Conservation (phyloP, 805 yeast species). For the Ogataea nitratoaversa region DNA sequence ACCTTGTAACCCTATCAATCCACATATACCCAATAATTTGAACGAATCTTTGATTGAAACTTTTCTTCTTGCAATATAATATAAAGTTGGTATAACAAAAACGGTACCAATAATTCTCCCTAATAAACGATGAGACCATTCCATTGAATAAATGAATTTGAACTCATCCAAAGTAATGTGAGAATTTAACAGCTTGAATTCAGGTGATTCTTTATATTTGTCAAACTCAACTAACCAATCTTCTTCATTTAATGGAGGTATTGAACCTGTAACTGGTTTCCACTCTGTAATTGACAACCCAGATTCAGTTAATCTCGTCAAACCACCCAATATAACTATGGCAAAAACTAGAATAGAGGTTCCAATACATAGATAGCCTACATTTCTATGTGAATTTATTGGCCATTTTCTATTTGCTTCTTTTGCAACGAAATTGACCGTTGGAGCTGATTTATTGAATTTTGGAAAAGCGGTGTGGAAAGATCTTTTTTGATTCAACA, state of each 20-base stretch:
- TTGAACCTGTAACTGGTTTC: constrained; percentile 94
- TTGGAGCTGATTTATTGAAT: constrained; percentile 1
- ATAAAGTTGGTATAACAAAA: constrained; percentile 79
- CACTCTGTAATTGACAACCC: constrained; percentile 97
- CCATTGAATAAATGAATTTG: constrained; percentile 93
- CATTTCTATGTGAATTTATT: constrained; percentile 48
- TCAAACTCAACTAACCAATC: constrained; percentile 87
- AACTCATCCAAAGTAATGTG: constrained; percentile 88
- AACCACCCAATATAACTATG: constrained; percentile 93
- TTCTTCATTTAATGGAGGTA: constrained; percentile 77
- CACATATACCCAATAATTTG: constrained; percentile 68
- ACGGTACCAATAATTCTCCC: constrained; percentile 88
- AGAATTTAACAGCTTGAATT: constrained; percentile 82
- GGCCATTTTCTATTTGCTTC: constrained; percentile 27
- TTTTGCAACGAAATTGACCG: constrained; percentile 3
- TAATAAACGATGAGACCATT: constrained; percentile 92
- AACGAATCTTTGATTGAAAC: constrained; percentile 65
- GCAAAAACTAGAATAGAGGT: constrained; percentile 89
- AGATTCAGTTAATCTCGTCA: constrained; percentile 91
- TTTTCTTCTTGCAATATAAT: constrained; percentile 63
- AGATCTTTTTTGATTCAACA: constrained; percentile 7
- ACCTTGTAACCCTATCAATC: constrained; percentile 86
- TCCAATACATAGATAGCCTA: constrained; percentile 86
- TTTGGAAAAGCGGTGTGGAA: constrained; percentile 13
- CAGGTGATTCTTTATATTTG: constrained; percentile 84